Percentiles rank a stretch among this genome's conserved stretches.
Evolutionary conservation across 805 yeast species (phyloP).

Genomic region (Kazachstania kunashirensis): DNA sequence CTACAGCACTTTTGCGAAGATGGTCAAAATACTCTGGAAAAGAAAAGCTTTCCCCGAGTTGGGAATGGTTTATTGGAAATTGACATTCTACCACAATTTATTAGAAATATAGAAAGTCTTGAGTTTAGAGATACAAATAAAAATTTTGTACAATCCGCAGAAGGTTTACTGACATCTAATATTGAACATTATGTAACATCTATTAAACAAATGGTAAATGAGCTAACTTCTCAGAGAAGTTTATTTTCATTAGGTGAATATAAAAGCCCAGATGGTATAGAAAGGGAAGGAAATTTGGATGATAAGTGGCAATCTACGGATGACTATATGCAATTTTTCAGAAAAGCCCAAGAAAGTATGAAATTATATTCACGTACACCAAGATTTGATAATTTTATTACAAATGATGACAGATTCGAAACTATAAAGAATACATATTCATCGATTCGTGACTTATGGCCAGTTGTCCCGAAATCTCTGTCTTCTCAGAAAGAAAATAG

Average conservation of each 20-base stretch:
- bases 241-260: conserved; percentile 30
- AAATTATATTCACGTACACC: conserved; percentile 8
- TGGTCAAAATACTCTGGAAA: conserved; percentile 12
- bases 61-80: conserved; percentile 61
- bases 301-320: conserved; percentile 36
- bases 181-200: conserved; percentile 30
- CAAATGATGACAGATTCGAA: conserved; percentile 16
- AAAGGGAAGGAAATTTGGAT: conserved; percentile 14
- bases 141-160: conserved; percentile 35
- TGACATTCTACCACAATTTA: conserved; percentile 54
- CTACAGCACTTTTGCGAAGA: conserved; percentile 21
- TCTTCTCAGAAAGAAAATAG: neutral
- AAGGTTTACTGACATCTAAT: conserved; percentile 2
- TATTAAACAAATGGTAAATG: conserved; percentile 52
- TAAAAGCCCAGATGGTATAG: conserved; percentile 17
- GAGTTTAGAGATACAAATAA: conserved; percentile 41
- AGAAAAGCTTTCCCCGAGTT: conserved; percentile 36
- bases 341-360: conserved; percentile 20
- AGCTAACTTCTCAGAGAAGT: conserved; percentile 44
- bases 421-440: conserved; percentile 29
- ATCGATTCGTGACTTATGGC: conserved; percentile 24
- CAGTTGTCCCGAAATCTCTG: conserved; percentile 14
- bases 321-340: conserved; percentile 30
- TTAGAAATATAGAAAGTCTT: conserved; percentile 44
- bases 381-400: conserved; percentile 14